Evolutionary conservation across 2,329 filamentous ascomycete genomes (phyloP).

Genomic region (Colletotrichum eleusines): DNA sequence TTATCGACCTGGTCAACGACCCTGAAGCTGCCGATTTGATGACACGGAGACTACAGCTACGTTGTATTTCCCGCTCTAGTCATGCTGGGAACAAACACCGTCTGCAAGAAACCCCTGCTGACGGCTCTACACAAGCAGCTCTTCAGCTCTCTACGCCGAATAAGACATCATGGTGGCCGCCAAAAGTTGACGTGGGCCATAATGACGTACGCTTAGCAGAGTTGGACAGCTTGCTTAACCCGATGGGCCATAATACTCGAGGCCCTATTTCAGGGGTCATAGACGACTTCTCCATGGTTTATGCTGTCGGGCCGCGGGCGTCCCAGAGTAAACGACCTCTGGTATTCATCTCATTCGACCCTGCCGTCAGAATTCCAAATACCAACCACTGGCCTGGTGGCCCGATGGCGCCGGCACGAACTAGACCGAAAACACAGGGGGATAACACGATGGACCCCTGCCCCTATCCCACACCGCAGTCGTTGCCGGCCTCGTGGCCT

Average conservation of each 20-base stretch:
- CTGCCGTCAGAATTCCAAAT: constrained; percentile 50
- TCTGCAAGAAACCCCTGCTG: background rate
- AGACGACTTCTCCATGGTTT: constrained; percentile 63
- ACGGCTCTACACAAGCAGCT: background rate
- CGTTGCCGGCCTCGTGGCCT: constrained; percentile 15
- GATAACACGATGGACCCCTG: background rate
- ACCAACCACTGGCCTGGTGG: constrained; percentile 45
- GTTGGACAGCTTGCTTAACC: constrained; percentile 54
- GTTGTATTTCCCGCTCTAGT: constrained; percentile 44
- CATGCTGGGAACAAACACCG: background rate
- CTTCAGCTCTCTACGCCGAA: background rate
- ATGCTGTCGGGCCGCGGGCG: constrained; percentile 50
- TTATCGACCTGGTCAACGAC: constrained; percentile 71
- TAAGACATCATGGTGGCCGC: constrained; percentile 45
- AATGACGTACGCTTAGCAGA: constrained; percentile 39
- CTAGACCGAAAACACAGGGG: background rate
- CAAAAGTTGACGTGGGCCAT: constrained; percentile 20
- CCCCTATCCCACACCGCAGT: constrained; percentile 31
- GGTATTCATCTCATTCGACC: constrained; percentile 59
- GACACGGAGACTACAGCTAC: constrained; percentile 60
- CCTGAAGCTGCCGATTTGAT: constrained; percentile 48
- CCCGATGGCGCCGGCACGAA: constrained; percentile 19
- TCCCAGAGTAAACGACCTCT: constrained; percentile 49
- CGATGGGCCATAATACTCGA: constrained; percentile 48
- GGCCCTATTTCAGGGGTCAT: constrained; percentile 56